Evolutionary conservation across 169 alveolate species (phyloP), one percentile per base, ranked within the genome.

Genomic region (Plasmodium adleri): DNA sequence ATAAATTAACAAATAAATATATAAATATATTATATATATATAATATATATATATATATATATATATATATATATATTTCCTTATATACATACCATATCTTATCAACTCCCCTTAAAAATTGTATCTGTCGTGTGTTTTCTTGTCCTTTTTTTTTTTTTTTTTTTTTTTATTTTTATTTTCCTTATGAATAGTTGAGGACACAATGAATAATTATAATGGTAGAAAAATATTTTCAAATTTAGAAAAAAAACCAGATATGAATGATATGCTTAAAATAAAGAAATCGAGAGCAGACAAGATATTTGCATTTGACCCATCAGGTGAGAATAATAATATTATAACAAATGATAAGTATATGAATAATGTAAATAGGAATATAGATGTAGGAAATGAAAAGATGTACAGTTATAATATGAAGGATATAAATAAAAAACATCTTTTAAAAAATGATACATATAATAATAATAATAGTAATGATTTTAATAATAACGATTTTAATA

Each of bases 401-500:
- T 66, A 70, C 24, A 66, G 49, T 70, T 74, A 70, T 72, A 64
- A 64, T 20, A 87, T 58, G 26, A 87, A 70, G 15, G 62, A 68
- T 59, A 15, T 62, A 24, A 68, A 64, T 58, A 58, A 56, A 20
- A 80, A 22, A 39, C 50, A 64, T 78, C 49, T 78, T 76, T n/a
- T 64, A 64, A 78, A 78, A 9, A 64, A 52, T 28, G 67, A 78
- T 24, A 12, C 54, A 24, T 26, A 56, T 80, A 80, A 68, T 72
- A 80, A 47, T 63, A 80, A 26, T 45, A 52, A 47, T 63, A 80
- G 17, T 45, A 52, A 20, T 20, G 22, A 20, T 20, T 20, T 20
- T 80, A 80, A 68, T 72, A 80, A 47, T 63, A 80, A 26, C 22
- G 52, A 56, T 64, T 12, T 80, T 24, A 80, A 80, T 52, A 87